Evolutionary conservation across 257 asterid species (phyloP).

Genomic region (Paraleonurus japonicus): DNA sequence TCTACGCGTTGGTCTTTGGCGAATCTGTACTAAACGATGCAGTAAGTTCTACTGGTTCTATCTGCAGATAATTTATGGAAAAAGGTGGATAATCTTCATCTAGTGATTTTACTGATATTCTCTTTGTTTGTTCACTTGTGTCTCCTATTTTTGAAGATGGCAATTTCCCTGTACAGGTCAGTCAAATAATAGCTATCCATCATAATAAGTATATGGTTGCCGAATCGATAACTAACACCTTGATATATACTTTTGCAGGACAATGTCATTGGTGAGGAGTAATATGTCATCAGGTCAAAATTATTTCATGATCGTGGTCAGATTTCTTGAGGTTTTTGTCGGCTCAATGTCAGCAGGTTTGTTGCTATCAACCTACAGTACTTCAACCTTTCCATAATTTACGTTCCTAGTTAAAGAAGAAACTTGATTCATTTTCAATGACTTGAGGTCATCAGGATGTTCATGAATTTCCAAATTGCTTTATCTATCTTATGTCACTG

Average conservation of each 20-base stretch:
- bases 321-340: conserved; percentile 95
- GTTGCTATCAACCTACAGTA: conserved; percentile 27
- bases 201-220: conserved; percentile 27
- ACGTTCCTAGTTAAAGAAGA: conserved; percentile 6
- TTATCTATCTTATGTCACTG: background rate
- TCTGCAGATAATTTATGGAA: conserved; percentile 19
- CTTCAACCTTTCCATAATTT: conserved; percentile 18
- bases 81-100: background rate
- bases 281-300: conserved; percentile 73
- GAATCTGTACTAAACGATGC: conserved; percentile 99
- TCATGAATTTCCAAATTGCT: background rate
- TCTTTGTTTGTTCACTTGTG: conserved; percentile 33
- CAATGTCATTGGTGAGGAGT: conserved; percentile 94
- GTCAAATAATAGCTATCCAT: conserved; percentile 31
- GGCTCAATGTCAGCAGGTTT: conserved; percentile 98
- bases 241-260: conserved; percentile 49
- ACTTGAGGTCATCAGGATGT: conserved; percentile 3
- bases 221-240: conserved; percentile 21
- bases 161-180: conserved; percentile 95
- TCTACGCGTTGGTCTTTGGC: conserved; percentile 95
- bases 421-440: background rate
- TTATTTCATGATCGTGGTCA: conserved; percentile 76
- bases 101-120: conserved; percentile 24
- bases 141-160: conserved; percentile 74
- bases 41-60: conserved; percentile 48